These are phyloP conservation scores for Globisporangium yorkense DNA, from an alignment of 352 stramenopile genomes.

Conservation along the genomic window DNA sequence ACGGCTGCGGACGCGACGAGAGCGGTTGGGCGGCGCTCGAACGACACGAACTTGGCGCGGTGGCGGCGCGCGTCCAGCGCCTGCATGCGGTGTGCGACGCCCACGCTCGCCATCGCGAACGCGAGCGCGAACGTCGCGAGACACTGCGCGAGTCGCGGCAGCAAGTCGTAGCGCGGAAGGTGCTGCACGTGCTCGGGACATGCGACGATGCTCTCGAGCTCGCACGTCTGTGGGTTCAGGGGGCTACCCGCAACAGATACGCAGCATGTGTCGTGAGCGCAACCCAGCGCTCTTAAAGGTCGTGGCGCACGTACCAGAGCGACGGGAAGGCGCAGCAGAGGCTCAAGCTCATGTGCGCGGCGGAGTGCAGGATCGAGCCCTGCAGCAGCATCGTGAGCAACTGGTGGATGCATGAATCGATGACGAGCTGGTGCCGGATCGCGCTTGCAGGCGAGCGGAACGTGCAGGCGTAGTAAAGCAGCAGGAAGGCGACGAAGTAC, in stretches of 20 bases:
- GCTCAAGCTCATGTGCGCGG: slow-evolving; percentile 37
- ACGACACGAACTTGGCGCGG: slow-evolving; percentile 34
- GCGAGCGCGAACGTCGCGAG: slow-evolving; percentile 37
- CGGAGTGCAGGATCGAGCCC: slow-evolving; percentile 33
- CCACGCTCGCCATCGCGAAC: slow-evolving; percentile 34
- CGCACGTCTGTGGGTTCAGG: slow-evolving; percentile 21
- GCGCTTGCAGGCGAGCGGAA: slow-evolving; percentile 32
- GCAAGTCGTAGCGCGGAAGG: slow-evolving; percentile 30
- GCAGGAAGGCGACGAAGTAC: slow-evolving; percentile 27
- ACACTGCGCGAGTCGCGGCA: slow-evolving; percentile 30
- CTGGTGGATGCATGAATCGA: slow-evolving; percentile 54
- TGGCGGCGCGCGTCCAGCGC: slow-evolving; percentile 32
- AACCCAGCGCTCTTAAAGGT: neutral
- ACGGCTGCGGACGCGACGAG: slow-evolving; percentile 10
- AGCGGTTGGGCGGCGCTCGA: slow-evolving; percentile 18
- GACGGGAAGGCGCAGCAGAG: slow-evolving; percentile 47
- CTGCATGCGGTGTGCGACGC: slow-evolving; percentile 29
- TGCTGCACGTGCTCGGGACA: slow-evolving; percentile 30
- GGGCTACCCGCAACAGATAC: slow-evolving; percentile 18
- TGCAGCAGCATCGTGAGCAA: slow-evolving; percentile 30
- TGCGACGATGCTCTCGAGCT: slow-evolving; percentile 32
- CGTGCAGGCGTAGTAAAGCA: slow-evolving; percentile 64
- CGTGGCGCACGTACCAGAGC: slow-evolving; percentile 28
- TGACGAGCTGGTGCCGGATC: slow-evolving; percentile 43
- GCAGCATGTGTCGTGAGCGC: neutral